Evolutionary conservation across 805 yeast genomes (phyloP).

Genomic region (Komagataella ulmi): DNA sequence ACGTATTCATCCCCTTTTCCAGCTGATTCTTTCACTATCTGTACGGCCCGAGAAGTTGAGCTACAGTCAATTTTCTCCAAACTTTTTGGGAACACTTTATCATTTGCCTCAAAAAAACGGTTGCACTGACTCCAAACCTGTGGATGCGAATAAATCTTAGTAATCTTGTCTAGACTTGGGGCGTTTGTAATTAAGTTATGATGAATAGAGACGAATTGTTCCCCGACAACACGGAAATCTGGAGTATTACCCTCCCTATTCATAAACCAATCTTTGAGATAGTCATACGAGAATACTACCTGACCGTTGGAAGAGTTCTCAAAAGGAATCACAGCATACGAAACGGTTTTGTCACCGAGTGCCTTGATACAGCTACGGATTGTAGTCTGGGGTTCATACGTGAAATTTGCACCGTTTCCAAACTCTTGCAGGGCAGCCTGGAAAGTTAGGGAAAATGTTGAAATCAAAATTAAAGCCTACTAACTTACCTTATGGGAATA

Average conservation of each 20-base stretch:
- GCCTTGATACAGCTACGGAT: slow-evolving; percentile 52
- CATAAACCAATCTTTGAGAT: slow-evolving; percentile 56
- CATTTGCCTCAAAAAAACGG: slow-evolving; percentile 25
- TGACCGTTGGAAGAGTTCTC: slow-evolving; percentile 95
- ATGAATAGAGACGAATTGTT: slow-evolving; percentile 70
- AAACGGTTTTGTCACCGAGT: slow-evolving; percentile 30
- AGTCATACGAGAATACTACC: slow-evolving; percentile 75
- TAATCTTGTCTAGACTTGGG: slow-evolving; percentile 28
- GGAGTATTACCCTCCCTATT: slow-evolving; percentile 13
- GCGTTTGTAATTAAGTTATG: slow-evolving; percentile 56
- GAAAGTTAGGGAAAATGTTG: neutral
- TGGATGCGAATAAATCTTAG: slow-evolving; percentile 76
- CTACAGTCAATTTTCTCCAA: slow-evolving; percentile 46
- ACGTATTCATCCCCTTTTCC: slow-evolving; percentile 20
- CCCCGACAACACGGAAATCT: slow-evolving; percentile 47
- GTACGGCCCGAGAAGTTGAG: slow-evolving; percentile 83
- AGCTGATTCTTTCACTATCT: slow-evolving; percentile 30
- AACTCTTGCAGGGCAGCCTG: slow-evolving; percentile 36
- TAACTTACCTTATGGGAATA: slow-evolving; percentile 71
- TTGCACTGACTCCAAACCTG: slow-evolving; percentile 95
- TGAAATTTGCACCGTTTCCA: slow-evolving; percentile 9
- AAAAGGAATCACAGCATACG: slow-evolving; percentile 72
- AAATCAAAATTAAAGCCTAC: no score
- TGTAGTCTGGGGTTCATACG: slow-evolving; percentile 23
- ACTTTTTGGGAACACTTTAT: slow-evolving; percentile 17